phyloP scores from a whole-genome alignment of 1,139 yeast genomes.

The Pichia sp. region DNA sequence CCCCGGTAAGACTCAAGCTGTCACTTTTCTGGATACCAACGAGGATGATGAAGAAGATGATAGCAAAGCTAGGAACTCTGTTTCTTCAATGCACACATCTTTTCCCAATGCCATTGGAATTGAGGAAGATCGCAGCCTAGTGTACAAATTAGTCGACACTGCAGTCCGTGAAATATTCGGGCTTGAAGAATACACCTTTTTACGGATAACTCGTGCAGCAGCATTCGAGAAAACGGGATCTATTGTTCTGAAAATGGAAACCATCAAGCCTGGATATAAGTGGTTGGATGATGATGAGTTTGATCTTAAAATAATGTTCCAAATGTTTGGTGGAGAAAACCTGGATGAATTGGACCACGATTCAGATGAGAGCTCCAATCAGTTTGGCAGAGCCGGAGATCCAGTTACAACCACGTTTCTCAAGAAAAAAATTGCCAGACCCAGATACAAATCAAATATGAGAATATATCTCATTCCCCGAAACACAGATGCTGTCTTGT shows the following conservation, averaged over 20 bases:
- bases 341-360: not conserved
- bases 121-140: conserved; percentile 18
- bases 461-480: conserved; percentile 43
- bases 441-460: conserved; percentile 50
- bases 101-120: conserved; percentile 14
- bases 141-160: conserved; percentile 44
- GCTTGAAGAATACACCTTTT: conserved; percentile 39
- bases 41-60: not conserved
- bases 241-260: conserved; percentile 47
- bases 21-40: conserved; percentile 17
- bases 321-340: conserved; percentile 35
- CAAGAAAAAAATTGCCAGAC: conserved; percentile 47
- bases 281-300: conserved; percentile 46
- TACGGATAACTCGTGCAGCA: conserved; percentile 53
- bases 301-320: conserved; percentile 27
- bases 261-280: conserved; percentile 51
- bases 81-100: not conserved
- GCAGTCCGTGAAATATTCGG: conserved; percentile 45
- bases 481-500: conserved; percentile 37
- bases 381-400: conserved; percentile 15
- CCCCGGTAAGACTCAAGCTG: conserved; percentile 20
- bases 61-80: not conserved
- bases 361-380: not conserved
- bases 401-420: conserved; percentile 45
- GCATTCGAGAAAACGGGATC: conserved; percentile 50